Evolutionary conservation across 306 rosid genomes (phyloP).

Genomic region (Glycine tomentella): DNA sequence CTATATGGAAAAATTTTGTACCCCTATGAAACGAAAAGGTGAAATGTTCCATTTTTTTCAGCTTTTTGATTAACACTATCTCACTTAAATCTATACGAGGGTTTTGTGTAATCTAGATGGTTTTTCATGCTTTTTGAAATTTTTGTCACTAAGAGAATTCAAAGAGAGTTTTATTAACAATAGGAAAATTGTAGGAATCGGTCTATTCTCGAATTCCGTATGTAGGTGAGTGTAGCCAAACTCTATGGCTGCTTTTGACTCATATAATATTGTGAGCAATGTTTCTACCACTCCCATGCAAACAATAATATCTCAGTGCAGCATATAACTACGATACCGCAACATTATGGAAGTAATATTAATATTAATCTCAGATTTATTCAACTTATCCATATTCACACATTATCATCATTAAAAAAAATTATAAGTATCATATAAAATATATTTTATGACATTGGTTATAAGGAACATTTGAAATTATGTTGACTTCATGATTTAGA

Average conservation of each 20-base stretch:
- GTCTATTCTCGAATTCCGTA: conserved; percentile 31
- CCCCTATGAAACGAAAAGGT: not conserved
- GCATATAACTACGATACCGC: no score
- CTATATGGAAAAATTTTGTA: not conserved
- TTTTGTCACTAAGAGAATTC: not conserved
- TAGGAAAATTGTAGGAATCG: conserved; percentile 28
- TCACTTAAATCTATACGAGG: not conserved
- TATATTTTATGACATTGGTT: not conserved
- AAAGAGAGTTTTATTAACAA: conserved; percentile 3
- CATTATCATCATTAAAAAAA: no score
- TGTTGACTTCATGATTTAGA: no score
- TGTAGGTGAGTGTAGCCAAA: not conserved
- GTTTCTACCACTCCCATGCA: not conserved
- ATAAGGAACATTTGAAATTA: not conserved
- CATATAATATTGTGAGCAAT: not conserved
- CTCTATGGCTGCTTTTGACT: conserved; percentile 43
- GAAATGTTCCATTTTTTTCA: not conserved
- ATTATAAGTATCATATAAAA: no score
- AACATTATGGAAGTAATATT: no score
- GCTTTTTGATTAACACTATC: not conserved
- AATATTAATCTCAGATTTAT: no score
- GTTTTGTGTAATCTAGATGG: not conserved
- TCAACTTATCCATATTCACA: no score
- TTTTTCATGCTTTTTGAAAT: not conserved
- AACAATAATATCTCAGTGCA: no score